Conservation (phyloP, 2,329 filamentous ascomycete species). For the Chaetomiaceae sp. region DNA sequence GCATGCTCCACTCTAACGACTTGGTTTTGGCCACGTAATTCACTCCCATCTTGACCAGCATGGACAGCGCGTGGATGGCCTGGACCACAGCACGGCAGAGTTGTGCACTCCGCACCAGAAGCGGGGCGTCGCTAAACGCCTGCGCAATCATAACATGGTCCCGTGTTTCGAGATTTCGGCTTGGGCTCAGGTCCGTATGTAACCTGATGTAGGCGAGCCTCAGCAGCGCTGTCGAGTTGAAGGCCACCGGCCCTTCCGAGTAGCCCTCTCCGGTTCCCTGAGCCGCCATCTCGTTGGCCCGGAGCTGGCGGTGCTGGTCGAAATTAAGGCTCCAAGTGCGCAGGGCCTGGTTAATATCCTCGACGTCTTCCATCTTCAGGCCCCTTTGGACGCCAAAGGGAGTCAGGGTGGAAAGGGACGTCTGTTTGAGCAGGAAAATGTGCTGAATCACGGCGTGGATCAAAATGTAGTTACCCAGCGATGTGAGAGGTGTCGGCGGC, state of each 20-base stretch:
- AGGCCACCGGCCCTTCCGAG: slow-evolving; percentile 57
- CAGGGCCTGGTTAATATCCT: slow-evolving; percentile 51
- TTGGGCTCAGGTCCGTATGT: slow-evolving; percentile 60
- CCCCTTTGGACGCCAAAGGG: slow-evolving; percentile 48
- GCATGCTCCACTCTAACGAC: slow-evolving; percentile 58
- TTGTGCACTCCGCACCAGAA: slow-evolving; percentile 53
- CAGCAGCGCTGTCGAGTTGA: slow-evolving; percentile 59
- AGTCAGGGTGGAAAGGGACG: slow-evolving; percentile 46
- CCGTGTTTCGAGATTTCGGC: slow-evolving; percentile 59
- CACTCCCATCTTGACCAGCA: slow-evolving; percentile 59
- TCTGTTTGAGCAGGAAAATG: slow-evolving; percentile 64
- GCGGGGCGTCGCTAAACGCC: slow-evolving; percentile 54
- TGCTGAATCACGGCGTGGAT: slow-evolving; percentile 69
- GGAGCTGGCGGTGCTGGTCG: slow-evolving; percentile 50
- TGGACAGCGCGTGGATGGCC: slow-evolving; percentile 62
- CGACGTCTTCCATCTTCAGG: slow-evolving; percentile 50
- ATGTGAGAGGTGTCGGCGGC: slow-evolving; percentile 48
- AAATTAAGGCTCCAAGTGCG: slow-evolving; percentile 56
- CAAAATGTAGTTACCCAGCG: slow-evolving; percentile 64
- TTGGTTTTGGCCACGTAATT: slow-evolving; percentile 59
- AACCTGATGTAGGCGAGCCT: slow-evolving; percentile 60
- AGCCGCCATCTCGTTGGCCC: slow-evolving; percentile 44
- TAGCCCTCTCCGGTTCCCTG: slow-evolving; percentile 44
- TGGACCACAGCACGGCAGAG: slow-evolving; percentile 62
- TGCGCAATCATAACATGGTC: slow-evolving; percentile 58